These are phyloP conservation scores for Ophiocordyceps sinensis DNA, from an alignment of 2,329 filamentous ascomycete genomes.

Conservation along the genomic window DNA sequence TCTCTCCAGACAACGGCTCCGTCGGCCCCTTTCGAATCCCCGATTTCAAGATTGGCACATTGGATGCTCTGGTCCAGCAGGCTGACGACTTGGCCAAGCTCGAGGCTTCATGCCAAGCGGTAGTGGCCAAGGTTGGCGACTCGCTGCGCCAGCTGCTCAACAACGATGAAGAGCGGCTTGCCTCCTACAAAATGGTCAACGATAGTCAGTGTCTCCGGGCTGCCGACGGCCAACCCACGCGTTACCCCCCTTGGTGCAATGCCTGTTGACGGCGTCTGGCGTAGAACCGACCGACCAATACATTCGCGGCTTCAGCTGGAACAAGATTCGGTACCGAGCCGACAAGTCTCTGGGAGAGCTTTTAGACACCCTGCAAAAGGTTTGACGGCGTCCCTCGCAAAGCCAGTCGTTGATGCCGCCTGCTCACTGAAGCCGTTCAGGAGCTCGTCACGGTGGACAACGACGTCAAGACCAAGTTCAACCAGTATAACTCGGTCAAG, in stretches of 20 bases:
- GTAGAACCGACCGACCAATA: conserved; percentile 93
- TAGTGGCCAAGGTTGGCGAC: conserved; percentile 79
- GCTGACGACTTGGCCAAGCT: conserved; percentile 91
- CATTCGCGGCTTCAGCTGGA: conserved; percentile 80
- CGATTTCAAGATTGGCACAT: conserved; percentile 93
- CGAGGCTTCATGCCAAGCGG: conserved; percentile 60
- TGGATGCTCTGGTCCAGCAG: conserved; percentile 90
- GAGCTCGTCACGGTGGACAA: conserved; percentile 88
- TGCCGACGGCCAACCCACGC: background rate
- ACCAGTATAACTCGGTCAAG: conserved; percentile 86
- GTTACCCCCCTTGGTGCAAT: background rate
- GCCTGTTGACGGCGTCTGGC: conserved; percentile 10
- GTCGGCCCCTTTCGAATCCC: conserved; percentile 71
- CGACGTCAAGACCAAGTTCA: conserved; percentile 88
- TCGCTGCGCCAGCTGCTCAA: conserved; percentile 72
- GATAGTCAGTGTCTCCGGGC: conserved; percentile 50
- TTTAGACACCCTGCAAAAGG: conserved; percentile 79
- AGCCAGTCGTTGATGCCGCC: background rate
- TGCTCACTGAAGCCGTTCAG: conserved; percentile 26
- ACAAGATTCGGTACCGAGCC: conserved; percentile 91
- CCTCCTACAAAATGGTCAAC: conserved; percentile 83
- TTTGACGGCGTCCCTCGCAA: conserved; percentile 16
- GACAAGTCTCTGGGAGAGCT: conserved; percentile 83
- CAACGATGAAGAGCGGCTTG: conserved; percentile 67
- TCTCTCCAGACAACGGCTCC: conserved; percentile 60